A percentile compares a stretch with the other conserved stretches of the same genome.
phyloP scores from a whole-genome alignment of 352 stramenopile genomes.

The Plasmopara viticola region DNA sequence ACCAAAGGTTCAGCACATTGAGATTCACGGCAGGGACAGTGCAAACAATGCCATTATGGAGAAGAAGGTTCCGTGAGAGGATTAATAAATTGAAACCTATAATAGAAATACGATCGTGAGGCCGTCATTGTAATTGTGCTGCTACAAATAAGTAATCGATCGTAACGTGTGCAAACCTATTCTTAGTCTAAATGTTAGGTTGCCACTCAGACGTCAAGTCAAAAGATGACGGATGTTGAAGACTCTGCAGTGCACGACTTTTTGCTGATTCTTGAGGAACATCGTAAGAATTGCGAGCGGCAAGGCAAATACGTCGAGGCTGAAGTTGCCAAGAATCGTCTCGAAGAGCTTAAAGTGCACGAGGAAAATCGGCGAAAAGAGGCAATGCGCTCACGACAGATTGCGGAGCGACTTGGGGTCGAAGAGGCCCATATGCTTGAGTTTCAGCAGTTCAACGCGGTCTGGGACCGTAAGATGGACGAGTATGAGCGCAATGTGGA shows the following conservation, averaged over 20 bases:
- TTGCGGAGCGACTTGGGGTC: slow-evolving; percentile 91
- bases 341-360: slow-evolving; percentile 95
- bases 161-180: slow-evolving; percentile 1
- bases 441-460: slow-evolving; percentile 96
- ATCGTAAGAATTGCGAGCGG: slow-evolving; percentile 95
- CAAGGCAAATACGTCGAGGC: slow-evolving; percentile 97
- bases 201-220: slow-evolving; percentile 5
- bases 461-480: slow-evolving; percentile 95
- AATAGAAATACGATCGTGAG: slow-evolving; percentile 23
- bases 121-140: slow-evolving; percentile 2
- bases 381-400: slow-evolving; percentile 93
- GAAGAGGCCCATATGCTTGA: slow-evolving; percentile 98
- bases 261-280: slow-evolving; percentile 89
- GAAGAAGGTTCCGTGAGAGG: slow-evolving; percentile 73
- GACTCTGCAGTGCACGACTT: slow-evolving; percentile 84
- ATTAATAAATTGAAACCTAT: slow-evolving; percentile 13
- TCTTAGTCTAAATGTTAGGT: not conserved
- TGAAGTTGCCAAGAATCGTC: slow-evolving; percentile 94
- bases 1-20: slow-evolving; percentile 86
- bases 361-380: slow-evolving; percentile 93
- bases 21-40: slow-evolving; percentile 77
- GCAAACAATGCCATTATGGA: slow-evolving; percentile 66
- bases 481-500: slow-evolving; percentile 92
- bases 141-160: not conserved
- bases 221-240: slow-evolving; percentile 50